A percentile compares a stretch with the other conserved stretches of the same genome.
Evolutionary conservation across 1,284 basidiomycete species (phyloP).

Genomic region (Ustilago loliicola): DNA sequence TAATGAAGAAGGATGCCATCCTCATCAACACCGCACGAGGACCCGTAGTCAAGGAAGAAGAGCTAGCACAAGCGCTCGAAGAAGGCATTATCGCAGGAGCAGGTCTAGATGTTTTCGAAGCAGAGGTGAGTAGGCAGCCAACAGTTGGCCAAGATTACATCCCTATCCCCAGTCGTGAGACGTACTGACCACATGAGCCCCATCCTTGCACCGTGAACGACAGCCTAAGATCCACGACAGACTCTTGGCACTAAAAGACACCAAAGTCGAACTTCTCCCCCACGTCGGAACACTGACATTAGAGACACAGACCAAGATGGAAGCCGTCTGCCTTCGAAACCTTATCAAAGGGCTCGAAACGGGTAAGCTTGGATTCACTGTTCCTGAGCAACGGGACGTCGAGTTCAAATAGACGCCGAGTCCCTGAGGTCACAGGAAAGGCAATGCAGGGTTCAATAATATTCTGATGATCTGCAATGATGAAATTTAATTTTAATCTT

Average conservation of each 20-base stretch:
- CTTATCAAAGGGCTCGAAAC: conserved; percentile 63
- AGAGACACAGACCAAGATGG: conserved; percentile 70
- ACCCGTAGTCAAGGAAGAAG: conserved; percentile 72
- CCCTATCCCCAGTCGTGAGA: neutral
- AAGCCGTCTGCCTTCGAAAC: conserved; percentile 68
- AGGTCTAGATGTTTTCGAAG: conserved; percentile 84
- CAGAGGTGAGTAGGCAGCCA: conserved; percentile 31
- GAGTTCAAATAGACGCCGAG: conserved; percentile 19
- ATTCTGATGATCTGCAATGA: neutral
- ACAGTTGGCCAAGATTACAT: neutral
- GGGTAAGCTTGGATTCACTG: conserved; percentile 64
- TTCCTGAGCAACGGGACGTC: conserved; percentile 66
- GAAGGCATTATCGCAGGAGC: conserved; percentile 73
- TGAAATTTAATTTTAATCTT: neutral
- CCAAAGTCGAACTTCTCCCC: conserved; percentile 57
- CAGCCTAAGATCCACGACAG: conserved; percentile 53
- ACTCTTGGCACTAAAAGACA: conserved; percentile 47
- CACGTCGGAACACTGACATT: conserved; percentile 67
- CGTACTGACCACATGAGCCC: neutral
- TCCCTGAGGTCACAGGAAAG: neutral
- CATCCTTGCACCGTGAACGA: neutral
- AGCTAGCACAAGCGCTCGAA: conserved; percentile 59
- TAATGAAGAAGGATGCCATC: conserved; percentile 71
- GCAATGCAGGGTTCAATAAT: neutral
- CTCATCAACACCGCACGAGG: conserved; percentile 74